A percentile compares a stretch with the other conserved stretches of the same genome.
These are phyloP conservation scores for Pisolithus thermaeus DNA, from an alignment of 1,284 basidiomycete genomes.

Conservation along the genomic window DNA sequence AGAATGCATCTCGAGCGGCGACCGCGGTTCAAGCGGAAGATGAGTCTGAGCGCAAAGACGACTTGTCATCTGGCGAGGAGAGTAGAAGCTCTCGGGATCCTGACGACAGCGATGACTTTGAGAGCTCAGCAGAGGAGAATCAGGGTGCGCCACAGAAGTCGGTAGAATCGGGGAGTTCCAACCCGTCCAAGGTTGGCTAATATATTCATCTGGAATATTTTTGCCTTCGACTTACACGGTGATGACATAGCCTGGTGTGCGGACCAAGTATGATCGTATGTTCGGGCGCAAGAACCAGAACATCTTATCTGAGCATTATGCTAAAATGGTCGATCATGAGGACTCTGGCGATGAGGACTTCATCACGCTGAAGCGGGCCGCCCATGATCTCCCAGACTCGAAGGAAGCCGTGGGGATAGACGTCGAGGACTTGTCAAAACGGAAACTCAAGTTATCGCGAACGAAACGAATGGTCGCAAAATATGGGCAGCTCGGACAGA, in stretches of 20 bases:
- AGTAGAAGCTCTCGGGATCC: conserved; percentile 24
- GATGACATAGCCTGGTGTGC: conserved; percentile 39
- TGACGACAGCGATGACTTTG: conserved; percentile 23
- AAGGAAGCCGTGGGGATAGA: conserved; percentile 29
- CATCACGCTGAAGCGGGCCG: conserved; percentile 86
- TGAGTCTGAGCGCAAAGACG: conserved; percentile 29
- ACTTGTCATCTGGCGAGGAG: conserved; percentile 23
- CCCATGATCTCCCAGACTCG: conserved; percentile 66
- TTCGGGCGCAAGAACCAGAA: conserved; percentile 96
- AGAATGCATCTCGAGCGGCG: conserved; percentile 57
- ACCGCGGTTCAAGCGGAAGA: conserved; percentile 33
- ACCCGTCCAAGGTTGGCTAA: conserved; percentile 29
- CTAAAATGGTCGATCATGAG: conserved; percentile 77
- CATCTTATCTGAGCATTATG: conserved; percentile 89
- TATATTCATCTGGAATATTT: neutral
- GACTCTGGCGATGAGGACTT: conserved; percentile 77
- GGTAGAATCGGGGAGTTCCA: conserved; percentile 5
- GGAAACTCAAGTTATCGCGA: conserved; percentile 62
- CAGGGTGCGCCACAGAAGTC: neutral
- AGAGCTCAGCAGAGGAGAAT: conserved; percentile 18
- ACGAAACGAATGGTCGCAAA: conserved; percentile 77
- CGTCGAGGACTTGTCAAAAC: conserved; percentile 45
- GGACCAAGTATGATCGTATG: conserved; percentile 98
- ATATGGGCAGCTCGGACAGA: conserved; percentile 57
- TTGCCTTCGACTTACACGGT: neutral